Evolutionary conservation across 176 grass and related monocot genomes (phyloP).

Genomic region (Areca catechu): DNA sequence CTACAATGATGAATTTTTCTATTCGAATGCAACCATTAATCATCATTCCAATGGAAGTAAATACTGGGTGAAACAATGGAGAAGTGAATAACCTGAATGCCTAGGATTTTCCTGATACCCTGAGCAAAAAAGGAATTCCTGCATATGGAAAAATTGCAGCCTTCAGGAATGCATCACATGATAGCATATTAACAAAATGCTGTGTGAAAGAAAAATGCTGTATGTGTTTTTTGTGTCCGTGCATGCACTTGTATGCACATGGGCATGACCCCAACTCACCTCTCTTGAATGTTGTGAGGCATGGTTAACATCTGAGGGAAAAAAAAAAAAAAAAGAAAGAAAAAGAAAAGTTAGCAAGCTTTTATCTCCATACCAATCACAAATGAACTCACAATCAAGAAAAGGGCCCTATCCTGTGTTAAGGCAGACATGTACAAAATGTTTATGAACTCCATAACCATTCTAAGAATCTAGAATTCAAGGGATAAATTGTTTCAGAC

Average conservation of each 20-base stretch:
- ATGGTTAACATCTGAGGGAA: constrained; percentile 37
- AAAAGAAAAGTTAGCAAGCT: background rate
- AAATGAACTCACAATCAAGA: no score
- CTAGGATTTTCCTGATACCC: constrained; percentile 37
- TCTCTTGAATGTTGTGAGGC: constrained; percentile 30
- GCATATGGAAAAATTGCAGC: constrained; percentile 20
- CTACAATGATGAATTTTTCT: no score
- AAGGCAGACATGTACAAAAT: no score
- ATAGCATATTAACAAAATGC: background rate
- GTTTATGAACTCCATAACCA: no score
- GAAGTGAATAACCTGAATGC: constrained; percentile 28
- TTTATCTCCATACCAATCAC: no score
- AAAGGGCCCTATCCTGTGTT: no score
- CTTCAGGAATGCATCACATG: constrained; percentile 14
- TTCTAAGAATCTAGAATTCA: no score
- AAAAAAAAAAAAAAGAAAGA: background rate
- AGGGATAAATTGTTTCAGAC: no score
- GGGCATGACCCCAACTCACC: constrained; percentile 19
- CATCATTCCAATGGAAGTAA: no score
- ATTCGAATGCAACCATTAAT: no score
- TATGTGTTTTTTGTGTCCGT: background rate
- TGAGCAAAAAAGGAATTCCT: constrained; percentile 37
- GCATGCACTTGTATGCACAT: background rate
- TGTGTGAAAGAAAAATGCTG: no score
- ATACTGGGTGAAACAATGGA: no score